Percentiles rank a stretch among this genome's conserved stretches.
These are phyloP conservation scores for Phytopythium helicoides DNA, from an alignment of 352 stramenopile species.

Conservation along the genomic window DNA sequence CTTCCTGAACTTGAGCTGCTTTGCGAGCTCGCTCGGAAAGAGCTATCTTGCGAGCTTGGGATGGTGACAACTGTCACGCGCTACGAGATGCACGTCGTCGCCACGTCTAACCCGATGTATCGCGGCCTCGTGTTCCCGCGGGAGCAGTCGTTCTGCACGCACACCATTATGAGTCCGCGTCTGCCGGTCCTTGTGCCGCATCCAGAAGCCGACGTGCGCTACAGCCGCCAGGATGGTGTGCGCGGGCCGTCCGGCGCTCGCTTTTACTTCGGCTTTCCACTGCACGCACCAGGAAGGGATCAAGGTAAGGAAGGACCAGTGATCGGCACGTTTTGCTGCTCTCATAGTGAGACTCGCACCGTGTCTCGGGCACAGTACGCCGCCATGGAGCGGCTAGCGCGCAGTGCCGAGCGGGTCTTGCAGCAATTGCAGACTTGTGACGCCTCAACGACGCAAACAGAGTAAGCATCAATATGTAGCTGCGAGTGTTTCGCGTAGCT, in stretches of 20 bases:
- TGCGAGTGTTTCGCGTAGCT: too few relatives aligned
- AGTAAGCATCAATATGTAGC: too few relatives aligned
- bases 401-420: constrained; percentile 46
- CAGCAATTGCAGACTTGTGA: constrained; percentile 7
- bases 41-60: constrained; percentile 44
- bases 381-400: constrained; percentile 33
- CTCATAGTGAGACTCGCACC: constrained; percentile 35
- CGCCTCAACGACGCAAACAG: too few relatives aligned
- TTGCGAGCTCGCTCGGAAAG: constrained; percentile 45
- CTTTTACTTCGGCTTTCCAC: constrained; percentile 69
- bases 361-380: constrained; percentile 61
- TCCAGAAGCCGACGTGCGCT: constrained; percentile 60
- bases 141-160: constrained; percentile 51
- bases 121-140: constrained; percentile 28
- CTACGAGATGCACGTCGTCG: constrained; percentile 35
- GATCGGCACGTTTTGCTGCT: constrained; percentile 55
- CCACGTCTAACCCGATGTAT: constrained; percentile 34
- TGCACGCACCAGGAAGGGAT: constrained; percentile 8
- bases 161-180: constrained; percentile 49
- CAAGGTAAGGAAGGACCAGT: constrained; percentile 22
- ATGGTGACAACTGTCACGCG: constrained; percentile 50
- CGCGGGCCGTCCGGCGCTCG: constrained; percentile 26
- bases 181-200: constrained; percentile 54
- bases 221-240: constrained; percentile 35
- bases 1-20: constrained; percentile 63